Base-by-base conservation (phyloP, 2,329 filamentous ascomycete genomes). In the Talaromyces sp. region DNA sequence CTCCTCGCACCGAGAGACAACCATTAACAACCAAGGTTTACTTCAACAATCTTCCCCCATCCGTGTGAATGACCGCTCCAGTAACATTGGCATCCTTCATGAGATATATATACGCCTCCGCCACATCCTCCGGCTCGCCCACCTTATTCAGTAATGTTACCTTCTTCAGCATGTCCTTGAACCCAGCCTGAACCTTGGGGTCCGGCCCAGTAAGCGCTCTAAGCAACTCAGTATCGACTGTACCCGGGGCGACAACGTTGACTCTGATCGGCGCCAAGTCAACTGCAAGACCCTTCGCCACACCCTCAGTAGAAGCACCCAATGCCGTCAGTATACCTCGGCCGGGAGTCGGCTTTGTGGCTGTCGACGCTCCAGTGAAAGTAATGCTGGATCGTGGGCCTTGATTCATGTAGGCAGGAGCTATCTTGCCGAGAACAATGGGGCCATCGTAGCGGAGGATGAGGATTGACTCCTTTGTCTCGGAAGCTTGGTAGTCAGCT, bases 191-290 rank as follows among this genome's bases (percentile, higher is more conserved):
- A 45, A 31, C 38, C 62, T 59, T 47, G 10, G 51, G 38, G 22
- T 64, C 62, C 15, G 47, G 60, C 5, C 60, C 60, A 22, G 60
- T 47, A n/a, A 63, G 47, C 2, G 59, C 60, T 34, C 47, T 53
- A 7, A 64, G 29, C 40, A 64, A 38, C 40, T 64, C 62, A 5
- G 85, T 87, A 53, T 81, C 74, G 0, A 85, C 78, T 0, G 80
- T 77, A 0, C 88, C 89, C 0, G 87, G 86, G 61, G 76, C 78
- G 1, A 91, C 85, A 0, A 83, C 71, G 72, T 91, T 91, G 27
- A 90, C 87, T 2, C 89, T 77, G 8, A 90, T 75, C 0, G 89
- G 89, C 68, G 82, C 83, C 65, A 91, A 71, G 70, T 91, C 88
- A 40, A 90, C 70, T 1, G 88, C 88, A 43, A 91, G 76, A 3